Base-by-base conservation (phyloP, 176 grass and related monocot species). In the Triticum dicoccoides region DNA sequence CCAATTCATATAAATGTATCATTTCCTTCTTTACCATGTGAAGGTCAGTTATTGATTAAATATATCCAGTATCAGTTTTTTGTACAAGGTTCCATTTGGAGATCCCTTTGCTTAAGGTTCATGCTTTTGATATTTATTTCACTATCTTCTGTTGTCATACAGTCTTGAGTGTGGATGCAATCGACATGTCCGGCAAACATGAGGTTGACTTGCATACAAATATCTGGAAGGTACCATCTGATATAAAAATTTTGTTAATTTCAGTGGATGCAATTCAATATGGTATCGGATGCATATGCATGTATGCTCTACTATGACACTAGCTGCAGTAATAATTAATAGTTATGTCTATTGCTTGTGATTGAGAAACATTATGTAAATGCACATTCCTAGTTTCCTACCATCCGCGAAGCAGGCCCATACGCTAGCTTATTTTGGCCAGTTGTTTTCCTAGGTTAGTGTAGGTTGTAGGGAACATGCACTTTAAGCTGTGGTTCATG, bases 151-250 rank as follows among this genome's bases (percentile, higher is more conserved):
- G 45, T 78, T 82, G 54, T 32, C 82, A 69, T 93, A 37, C 78
- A 98, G 97, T 96, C 61, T 75, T 98, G 79, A 98, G 94, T 82
- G 94, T 96, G 24, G 97, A 98, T 90, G 97, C 94, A 49, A 98
- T 98, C 66, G 97, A 98, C 80, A 98, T 96, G 97, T 98, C 97
- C 32, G 94, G 94, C 47, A 98, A 98, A 71, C 97, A 99, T 85
- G 97, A 99, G 86, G 97, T 99, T 75, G 97, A 99, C 87, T 92
- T 99, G 74, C 88, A 99, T 83, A 99, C 97, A 89, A 98, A 91
- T 84, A 96, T 98, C 79, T 98, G 97, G 97, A 98, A 98, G 97
- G 96, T 94, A 92, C 73, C 75, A 79, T 32, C 73, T 86, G 39
- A 18, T 25, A 33, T 71, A 12, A 79, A 79, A 83, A 79, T 27